Evolutionary conservation across 352 stramenopile species (phyloP), one percentile per base, ranked within the genome.

Genomic region (Pythium folliculosum): DNA sequence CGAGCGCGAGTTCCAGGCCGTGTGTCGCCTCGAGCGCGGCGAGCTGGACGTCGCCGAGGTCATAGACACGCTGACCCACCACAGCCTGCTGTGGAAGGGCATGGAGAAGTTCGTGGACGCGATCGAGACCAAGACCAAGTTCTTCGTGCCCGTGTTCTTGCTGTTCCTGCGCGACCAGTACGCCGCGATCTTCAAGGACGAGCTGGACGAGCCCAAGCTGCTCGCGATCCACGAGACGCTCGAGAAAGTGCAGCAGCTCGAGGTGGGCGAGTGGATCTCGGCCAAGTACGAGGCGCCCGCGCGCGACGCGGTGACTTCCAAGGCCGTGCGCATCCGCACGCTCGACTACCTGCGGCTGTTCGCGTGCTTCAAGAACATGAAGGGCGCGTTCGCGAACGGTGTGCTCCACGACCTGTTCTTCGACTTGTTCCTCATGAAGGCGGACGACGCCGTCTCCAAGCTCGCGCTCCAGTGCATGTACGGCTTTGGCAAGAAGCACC

Each of bases 381-480:
- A 91, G 58, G 88, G 89, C 17, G 89, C 89, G 32, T 97, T 84
- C 66, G 86, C 85, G 9, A 77, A 96, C 38, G 43, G 69, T 2
- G 62, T 97, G 13, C 78, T 97, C 22, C 89, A 95, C 67, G 72
- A 77, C 25, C 72, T 96, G 21, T 96, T 96, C 72, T 91, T 93
- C 21, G 86, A 94, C n/a, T 49, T 71, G 23, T 71, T 97, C 61
- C 70, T 97, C 50, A 90, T 96, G 75, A 97, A 96, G 67, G 85
- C 91, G 7, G 91, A 97, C 58, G 88, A 94, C 48, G 70, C 87
- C 22, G 67, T 97, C 22, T 95, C 89, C 1, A 92, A 94, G 64
- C 67, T 97, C 9, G 89, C 89, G 22, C 77, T 97, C 21, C 78
- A 93, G 60, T 97, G 90, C 64, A 67, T 97, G 22, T 95, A 90